Evolutionary conservation across 2,329 filamentous ascomycete genomes (phyloP), one percentile per base, ranked within the genome.

Genomic region (Aureobasidium lini): DNA sequence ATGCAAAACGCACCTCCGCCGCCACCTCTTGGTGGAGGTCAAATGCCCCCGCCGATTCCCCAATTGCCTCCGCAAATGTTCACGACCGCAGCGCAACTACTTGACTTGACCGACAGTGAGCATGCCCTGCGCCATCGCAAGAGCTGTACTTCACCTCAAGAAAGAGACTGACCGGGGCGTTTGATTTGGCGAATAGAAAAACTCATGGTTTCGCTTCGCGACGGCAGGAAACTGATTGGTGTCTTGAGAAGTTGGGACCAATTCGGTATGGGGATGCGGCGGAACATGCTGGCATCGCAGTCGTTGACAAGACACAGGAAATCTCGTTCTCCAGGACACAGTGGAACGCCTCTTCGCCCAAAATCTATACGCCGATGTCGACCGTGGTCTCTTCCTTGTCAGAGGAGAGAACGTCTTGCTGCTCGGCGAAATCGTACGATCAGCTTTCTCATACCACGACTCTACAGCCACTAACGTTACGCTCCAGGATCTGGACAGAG

Each of bases 41-140:
- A 59, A 50, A 63, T 67, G 63, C 66, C 68, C 29, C 74, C 75
- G 37, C 71, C 71, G 47, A 73, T 77, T 5, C 81, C 84, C 64
- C 88, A 90, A 74, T 78, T 93, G 40, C 89, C 89, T 13, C 92
- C 92, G 61, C 93, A 99, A 79, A 96, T 97, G 88, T 99, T 99
- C 77, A 95, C 94, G 16, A 99, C 94, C 34, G 94, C 94, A 34
- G 92, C 94, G 58, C 94, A 97, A 78, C 80, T 99, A 61, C 79
- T 99, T 61, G 94, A 99, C 73, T 81, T 99, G 69, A 97, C 94
- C 68, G 94, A 99, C 78, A 99, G 93, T 97, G 84, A 79, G 89
- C 69, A 68, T 61, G 47, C 52, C 62, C 42, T n/a, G 29, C 36
- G 15, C 31, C 13, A 18, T 44, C 56, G 47, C 47, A 43, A 9